Conservation (phyloP, 2,329 filamentous ascomycete genomes). For the Cladosporium phlei region DNA sequence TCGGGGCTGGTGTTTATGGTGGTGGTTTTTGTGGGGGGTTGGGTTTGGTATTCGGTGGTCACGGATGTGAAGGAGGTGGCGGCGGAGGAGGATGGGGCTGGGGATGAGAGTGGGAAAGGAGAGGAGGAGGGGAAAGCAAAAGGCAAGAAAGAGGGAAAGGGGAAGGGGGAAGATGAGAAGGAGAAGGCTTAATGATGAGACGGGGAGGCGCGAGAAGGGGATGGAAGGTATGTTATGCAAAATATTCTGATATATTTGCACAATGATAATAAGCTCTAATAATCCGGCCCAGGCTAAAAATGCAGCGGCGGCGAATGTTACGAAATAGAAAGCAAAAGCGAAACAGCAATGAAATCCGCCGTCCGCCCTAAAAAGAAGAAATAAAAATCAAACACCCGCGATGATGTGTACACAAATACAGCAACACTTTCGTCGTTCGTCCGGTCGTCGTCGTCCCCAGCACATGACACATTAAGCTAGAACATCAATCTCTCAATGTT, state of each 20-base stretch:
- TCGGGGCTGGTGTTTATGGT: neutral
- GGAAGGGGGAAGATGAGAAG: neutral
- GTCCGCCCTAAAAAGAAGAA: neutral
- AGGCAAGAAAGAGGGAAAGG: too few species aligned
- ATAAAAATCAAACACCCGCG: too few species aligned
- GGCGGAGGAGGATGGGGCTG: slow-evolving; percentile 4
- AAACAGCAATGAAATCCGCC: neutral
- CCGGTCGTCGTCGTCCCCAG: neutral
- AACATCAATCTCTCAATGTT: neutral
- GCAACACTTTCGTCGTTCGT: too few species aligned
- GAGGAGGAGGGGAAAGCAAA: neutral
- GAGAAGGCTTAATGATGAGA: neutral
- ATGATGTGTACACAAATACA: too few species aligned
- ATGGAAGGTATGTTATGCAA: slow-evolving; percentile 2
- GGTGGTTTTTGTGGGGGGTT: neutral
- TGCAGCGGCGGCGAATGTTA: slow-evolving; percentile 1
- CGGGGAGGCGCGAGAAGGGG: neutral
- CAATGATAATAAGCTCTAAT: neutral
- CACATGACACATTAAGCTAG: slow-evolving; percentile 9
- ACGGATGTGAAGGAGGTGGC: slow-evolving; percentile 8
- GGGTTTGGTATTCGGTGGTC: neutral
- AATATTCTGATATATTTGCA: slow-evolving; percentile 9
- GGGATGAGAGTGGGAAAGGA: neutral
- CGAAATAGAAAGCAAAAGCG: slow-evolving; percentile 1
- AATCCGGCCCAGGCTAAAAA: neutral